These are phyloP conservation scores for Xylaria digitata DNA, from an alignment of 2,329 filamentous ascomycete genomes.

Conservation along the genomic window DNA sequence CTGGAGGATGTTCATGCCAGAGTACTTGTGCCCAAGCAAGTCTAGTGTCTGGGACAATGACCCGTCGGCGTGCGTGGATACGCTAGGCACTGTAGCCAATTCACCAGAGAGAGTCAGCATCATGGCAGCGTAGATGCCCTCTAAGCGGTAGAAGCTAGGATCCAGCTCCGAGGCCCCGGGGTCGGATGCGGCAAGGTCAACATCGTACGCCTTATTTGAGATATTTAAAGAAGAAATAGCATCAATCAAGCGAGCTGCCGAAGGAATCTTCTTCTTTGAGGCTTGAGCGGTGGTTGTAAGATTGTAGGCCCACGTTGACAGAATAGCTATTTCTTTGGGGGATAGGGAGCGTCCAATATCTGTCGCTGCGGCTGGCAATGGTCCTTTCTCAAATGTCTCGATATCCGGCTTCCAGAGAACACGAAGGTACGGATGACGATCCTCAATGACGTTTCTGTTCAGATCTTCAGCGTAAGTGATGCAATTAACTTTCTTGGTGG, in stretches of 20 bases:
- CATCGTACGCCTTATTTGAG: conserved; percentile 16
- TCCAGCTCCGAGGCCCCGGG: conserved; percentile 12
- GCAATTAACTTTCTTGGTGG: conserved; percentile 26
- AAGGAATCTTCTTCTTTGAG: background rate
- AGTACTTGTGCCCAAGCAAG: conserved; percentile 33
- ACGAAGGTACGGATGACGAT: conserved; percentile 33
- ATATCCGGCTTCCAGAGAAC: conserved; percentile 36
- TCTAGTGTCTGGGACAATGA: conserved; percentile 26
- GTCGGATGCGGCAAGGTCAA: conserved; percentile 26
- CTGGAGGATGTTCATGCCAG: conserved; percentile 33
- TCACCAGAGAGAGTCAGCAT: conserved; percentile 26
- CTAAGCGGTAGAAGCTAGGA: conserved; percentile 28
- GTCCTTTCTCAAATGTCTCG: conserved; percentile 21
- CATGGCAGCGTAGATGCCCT: conserved; percentile 31
- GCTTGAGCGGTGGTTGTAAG: conserved; percentile 18
- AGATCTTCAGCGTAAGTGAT: conserved; percentile 34
- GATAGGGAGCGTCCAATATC: conserved; percentile 24
- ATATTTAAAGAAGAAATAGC: conserved; percentile 17
- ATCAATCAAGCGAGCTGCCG: background rate
- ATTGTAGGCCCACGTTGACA: conserved; percentile 23
- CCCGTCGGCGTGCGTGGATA: background rate
- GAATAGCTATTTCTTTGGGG: conserved; percentile 26
- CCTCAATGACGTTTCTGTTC: conserved; percentile 27
- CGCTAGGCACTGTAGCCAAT: conserved; percentile 4
- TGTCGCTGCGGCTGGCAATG: conserved; percentile 28